Evolutionary conservation across 805 yeast genomes (phyloP).

Genomic region (Wickerhamomyces rabaulensis): DNA sequence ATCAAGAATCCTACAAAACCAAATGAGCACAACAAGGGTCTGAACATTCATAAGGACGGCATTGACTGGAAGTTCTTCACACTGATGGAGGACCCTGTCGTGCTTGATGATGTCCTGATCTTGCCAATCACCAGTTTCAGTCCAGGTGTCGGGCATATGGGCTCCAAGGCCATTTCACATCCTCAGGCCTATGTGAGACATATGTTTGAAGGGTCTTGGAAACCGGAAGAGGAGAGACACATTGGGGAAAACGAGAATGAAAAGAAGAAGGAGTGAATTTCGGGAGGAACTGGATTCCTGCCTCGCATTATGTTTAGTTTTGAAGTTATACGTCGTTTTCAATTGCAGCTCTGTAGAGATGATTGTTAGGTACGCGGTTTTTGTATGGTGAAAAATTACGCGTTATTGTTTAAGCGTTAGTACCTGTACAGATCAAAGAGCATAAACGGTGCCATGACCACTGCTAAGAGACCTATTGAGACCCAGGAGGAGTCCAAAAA

Average conservation of each 20-base stretch:
- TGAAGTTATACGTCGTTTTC: not conserved
- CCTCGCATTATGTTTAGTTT: not conserved
- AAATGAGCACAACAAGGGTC: conserved; percentile 25
- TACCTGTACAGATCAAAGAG: not conserved
- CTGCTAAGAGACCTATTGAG: not conserved
- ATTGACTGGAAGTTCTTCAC: conserved; percentile 65
- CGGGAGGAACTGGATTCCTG: not conserved
- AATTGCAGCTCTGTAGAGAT: too few relatives aligned
- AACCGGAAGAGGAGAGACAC: conserved; percentile 24
- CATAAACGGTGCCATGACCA: not conserved
- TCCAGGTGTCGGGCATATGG: conserved; percentile 71
- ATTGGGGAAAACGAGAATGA: not conserved
- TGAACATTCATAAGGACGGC: conserved; percentile 23
- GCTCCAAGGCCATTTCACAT: conserved; percentile 38
- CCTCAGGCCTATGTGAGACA: conserved; percentile 56
- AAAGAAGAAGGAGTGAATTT: not conserved
- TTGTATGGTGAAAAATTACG: too few relatives aligned
- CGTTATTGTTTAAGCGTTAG: too few relatives aligned
- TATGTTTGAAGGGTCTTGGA: conserved; percentile 65
- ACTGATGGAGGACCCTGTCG: conserved; percentile 46
- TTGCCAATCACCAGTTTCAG: conserved; percentile 67
- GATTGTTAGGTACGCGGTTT: too few relatives aligned
- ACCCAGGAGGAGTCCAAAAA: not conserved
- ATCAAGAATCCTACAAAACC: conserved; percentile 14
- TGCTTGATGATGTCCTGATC: conserved; percentile 63